phyloP scores from a whole-genome alignment of 148 eudicot genomes.

The Rhododendron williamsianum region DNA sequence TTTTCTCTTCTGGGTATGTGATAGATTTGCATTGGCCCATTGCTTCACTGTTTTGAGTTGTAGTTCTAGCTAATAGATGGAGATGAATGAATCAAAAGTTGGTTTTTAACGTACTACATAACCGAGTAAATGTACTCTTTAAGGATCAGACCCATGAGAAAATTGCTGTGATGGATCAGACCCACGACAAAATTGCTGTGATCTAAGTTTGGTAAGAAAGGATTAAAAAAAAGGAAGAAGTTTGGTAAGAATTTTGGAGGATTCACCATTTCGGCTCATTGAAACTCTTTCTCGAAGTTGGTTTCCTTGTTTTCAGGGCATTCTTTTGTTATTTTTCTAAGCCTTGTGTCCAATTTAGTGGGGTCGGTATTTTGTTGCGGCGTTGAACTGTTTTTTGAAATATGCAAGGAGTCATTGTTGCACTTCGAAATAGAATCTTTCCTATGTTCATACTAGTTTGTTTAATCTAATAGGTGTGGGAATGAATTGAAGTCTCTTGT shows the following conservation, averaged over 20 bases:
- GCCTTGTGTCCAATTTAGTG: not conserved
- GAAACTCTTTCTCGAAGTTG: not conserved
- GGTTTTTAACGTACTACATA: not conserved
- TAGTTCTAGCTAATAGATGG: not conserved
- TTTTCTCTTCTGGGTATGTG: not conserved
- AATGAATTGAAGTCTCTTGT: not conserved
- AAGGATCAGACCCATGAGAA: not conserved
- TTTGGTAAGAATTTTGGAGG: not conserved
- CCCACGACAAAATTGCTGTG: not conserved
- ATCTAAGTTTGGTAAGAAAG: not conserved
- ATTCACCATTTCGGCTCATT: not conserved
- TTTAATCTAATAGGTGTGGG: not conserved
- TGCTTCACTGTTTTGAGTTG: not conserved
- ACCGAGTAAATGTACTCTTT: not conserved
- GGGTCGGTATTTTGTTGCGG: not conserved
- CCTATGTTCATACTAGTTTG: not conserved
- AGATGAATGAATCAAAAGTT: not conserved
- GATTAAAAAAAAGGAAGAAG: not conserved
- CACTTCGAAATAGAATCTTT: not conserved
- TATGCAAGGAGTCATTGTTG: not conserved
- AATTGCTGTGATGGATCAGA: not conserved
- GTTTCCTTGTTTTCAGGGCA: slow-evolving; percentile 8
- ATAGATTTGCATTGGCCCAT: not conserved
- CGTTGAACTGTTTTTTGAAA: not conserved
- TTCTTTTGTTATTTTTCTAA: not conserved